Evolutionary conservation across 1,284 basidiomycete genomes (phyloP), one percentile per base, ranked within the genome.

Genomic region (Fomes fomentarius): DNA sequence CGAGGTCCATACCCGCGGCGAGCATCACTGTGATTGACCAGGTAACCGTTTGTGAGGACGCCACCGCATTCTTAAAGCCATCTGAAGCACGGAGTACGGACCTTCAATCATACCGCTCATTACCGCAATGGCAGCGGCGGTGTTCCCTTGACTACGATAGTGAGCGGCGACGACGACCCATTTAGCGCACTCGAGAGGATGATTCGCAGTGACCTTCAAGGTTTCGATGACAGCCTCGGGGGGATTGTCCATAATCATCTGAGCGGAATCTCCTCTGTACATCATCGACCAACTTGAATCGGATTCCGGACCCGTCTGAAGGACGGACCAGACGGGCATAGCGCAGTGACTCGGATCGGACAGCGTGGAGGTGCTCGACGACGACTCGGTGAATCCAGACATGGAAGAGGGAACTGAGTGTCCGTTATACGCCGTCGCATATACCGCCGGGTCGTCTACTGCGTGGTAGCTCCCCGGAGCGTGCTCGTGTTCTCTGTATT

Each of bases 151-250:
- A 21, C 79, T 70, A 28, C 82, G 77, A 66, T 83, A 84, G 56
- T 76, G 73, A 2, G 74, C 80, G 12, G 69, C 82, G 9, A 81
- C 78, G 14, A 78, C 70, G 74, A 84, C 78, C 81, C 82, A 85
- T 54, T 73, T 78, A 25, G 75, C 79, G 40, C 77, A 71, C 52
- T 79, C 79, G 34, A 73, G 74, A 3, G 67, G 57, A 38, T 63
- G 53, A 21, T 57, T 52, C 11, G 63, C 63, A 0, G 77, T 74
- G 3, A 67, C 54, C 52, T 71, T 75, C 9, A 85, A 68, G 3
- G 82, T 64, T 41, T 72, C 65, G 30, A 82, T 79, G 50, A 82
- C 75, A 10, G 70, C 66, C 14, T 64, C 57, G 2, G 80, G 76
- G 57, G 83, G 69, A 14, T 64, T 54, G 2, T 72, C 66, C 5